Conservation (phyloP, 1,284 basidiomycete species). For the Calocybe gambosa region DNA sequence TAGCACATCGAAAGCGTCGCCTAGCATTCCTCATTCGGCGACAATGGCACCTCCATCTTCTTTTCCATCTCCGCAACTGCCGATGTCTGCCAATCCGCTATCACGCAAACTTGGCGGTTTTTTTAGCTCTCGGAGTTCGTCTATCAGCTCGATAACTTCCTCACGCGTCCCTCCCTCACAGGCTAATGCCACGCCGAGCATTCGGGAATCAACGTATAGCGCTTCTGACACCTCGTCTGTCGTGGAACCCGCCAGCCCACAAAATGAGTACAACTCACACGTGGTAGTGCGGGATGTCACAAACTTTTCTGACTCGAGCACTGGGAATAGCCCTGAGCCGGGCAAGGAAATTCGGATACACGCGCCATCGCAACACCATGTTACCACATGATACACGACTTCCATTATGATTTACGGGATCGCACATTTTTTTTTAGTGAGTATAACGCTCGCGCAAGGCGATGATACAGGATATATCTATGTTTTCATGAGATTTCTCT, state of each 20-base stretch:
- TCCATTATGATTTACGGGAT: neutral
- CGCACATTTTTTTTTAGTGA: neutral
- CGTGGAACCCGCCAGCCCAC: slow-evolving; percentile 51
- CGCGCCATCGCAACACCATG: slow-evolving; percentile 12
- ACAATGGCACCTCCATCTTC: slow-evolving; percentile 15
- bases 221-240: slow-evolving; percentile 51
- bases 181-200: slow-evolving; percentile 24
- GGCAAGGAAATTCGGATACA: slow-evolving; percentile 19
- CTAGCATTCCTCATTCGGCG: slow-evolving; percentile 8
- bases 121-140: slow-evolving; percentile 47
- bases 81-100: slow-evolving; percentile 32
- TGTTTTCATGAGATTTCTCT: neutral
- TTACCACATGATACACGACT: slow-evolving; percentile 8
- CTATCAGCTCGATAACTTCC: slow-evolving; percentile 18
- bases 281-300: slow-evolving; percentile 31
- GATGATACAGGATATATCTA: neutral
- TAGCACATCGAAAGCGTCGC: slow-evolving; percentile 8
- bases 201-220: slow-evolving; percentile 38
- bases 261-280: slow-evolving; percentile 31
- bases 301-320: slow-evolving; percentile 19
- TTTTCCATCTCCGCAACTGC: slow-evolving; percentile 18
- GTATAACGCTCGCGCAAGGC: neutral
- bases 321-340: slow-evolving; percentile 12
- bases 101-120: slow-evolving; percentile 63
- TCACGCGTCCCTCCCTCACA: slow-evolving; percentile 26